Conservation (phyloP, 2,329 filamentous ascomycete species). For the Calycina herbarum region DNA sequence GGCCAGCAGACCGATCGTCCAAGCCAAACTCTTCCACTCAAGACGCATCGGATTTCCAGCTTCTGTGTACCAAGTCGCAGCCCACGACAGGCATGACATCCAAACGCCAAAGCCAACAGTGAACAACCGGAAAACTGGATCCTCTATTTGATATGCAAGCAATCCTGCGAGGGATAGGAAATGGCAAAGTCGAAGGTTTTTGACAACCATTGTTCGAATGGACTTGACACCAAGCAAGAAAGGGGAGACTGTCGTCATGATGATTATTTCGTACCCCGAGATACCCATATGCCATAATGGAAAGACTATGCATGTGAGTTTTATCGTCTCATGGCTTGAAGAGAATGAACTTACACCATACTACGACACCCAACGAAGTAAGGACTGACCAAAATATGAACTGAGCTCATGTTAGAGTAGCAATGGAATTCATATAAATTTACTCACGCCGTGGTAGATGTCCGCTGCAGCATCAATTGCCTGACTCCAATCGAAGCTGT, state of each 20-base stretch:
- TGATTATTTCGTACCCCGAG: constrained; percentile 88
- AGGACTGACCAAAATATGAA: constrained; percentile 96
- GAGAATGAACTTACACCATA: constrained; percentile 76
- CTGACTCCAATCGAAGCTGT: constrained; percentile 71
- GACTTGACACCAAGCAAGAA: constrained; percentile 71
- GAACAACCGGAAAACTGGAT: constrained; percentile 75
- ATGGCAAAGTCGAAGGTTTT: constrained; percentile 70
- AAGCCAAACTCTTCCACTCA: constrained; percentile 79
- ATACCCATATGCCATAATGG: constrained; percentile 99
- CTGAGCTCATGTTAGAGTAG: constrained; percentile 44
- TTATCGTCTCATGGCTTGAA: constrained; percentile 13
- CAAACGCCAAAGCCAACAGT: constrained; percentile 77
- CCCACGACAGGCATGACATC: constrained; percentile 81
- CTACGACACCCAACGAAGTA: constrained; percentile 81
- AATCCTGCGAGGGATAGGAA: constrained; percentile 77
- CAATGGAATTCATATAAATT: not conserved
- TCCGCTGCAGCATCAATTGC: constrained; percentile 81
- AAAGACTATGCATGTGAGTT: constrained; percentile 62
- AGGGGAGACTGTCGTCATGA: constrained; percentile 82
- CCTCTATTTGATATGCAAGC: constrained; percentile 72
- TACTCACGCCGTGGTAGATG: constrained; percentile 82
- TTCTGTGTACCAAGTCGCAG: constrained; percentile 77
- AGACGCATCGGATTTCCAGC: constrained; percentile 71
- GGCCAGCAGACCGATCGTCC: constrained; percentile 76
- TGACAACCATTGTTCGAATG: constrained; percentile 66